These are phyloP conservation scores for Chaetomiaceae sp. DNA, from an alignment of 2,329 filamentous ascomycete species.

Conservation along the genomic window DNA sequence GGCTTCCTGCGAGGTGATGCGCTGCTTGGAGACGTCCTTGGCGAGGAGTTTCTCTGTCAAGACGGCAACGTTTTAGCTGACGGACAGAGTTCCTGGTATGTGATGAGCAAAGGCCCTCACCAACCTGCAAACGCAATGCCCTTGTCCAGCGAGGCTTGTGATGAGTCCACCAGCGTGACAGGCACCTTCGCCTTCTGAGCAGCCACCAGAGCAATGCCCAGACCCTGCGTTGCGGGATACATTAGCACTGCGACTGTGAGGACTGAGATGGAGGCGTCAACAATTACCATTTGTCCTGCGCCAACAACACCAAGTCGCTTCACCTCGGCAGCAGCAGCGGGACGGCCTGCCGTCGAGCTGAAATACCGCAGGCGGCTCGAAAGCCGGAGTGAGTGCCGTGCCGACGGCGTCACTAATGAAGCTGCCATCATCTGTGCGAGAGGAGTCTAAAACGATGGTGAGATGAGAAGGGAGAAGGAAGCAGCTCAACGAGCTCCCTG, in stretches of 20 bases:
- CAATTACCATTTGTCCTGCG: conserved; percentile 88
- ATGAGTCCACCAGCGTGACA: conserved; percentile 79
- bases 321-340: conserved; percentile 56
- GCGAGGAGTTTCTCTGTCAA: conserved; percentile 75
- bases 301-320: conserved; percentile 88
- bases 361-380: conserved; percentile 52
- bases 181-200: conserved; percentile 77
- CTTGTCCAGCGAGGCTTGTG: conserved; percentile 79
- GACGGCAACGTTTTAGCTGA: background rate
- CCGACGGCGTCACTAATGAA: conserved; percentile 16
- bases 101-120: conserved; percentile 20
- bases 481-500: background rate
- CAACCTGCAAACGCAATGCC: conserved; percentile 81
- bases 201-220: conserved; percentile 93
- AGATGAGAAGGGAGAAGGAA: background rate
- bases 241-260: background rate
- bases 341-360: conserved; percentile 57
- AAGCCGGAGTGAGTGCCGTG: conserved; percentile 25
- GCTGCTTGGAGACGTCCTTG: conserved; percentile 85
- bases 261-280: background rate
- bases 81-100: background rate
- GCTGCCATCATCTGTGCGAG: conserved; percentile 22
- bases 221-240: conserved; percentile 51
- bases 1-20: conserved; percentile 76
- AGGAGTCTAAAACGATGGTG: background rate